Conservation (phyloP, 1,284 basidiomycete species). For the Microbotryum saponariae region DNA sequence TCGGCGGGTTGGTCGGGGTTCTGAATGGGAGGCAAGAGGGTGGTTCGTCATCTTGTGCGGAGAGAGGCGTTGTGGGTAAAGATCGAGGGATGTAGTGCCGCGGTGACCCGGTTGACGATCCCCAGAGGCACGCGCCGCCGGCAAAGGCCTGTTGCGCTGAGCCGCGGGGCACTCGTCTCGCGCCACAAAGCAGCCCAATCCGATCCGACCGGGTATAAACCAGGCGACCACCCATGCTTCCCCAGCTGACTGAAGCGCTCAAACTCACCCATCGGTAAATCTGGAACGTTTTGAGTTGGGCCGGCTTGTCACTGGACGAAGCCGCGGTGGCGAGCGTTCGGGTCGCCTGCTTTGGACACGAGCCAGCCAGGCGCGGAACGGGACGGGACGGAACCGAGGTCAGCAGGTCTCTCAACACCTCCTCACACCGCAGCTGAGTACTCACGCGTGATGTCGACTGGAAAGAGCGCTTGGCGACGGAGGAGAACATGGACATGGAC, state of each 20-base stretch:
- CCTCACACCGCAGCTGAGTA: too few relatives aligned
- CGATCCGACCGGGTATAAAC: background rate
- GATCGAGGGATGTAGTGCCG: too few relatives aligned
- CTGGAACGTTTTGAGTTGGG: slow-evolving; percentile 74
- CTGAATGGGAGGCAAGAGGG: slow-evolving; percentile 43
- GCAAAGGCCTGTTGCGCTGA: background rate
- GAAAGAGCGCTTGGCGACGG: too few relatives aligned
- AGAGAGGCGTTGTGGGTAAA: too few relatives aligned
- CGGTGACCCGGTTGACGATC: background rate
- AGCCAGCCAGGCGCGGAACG: too few relatives aligned
- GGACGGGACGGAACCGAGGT: too few relatives aligned
- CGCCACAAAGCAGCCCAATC: background rate
- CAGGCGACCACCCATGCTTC: background rate
- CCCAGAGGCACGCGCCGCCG: background rate
- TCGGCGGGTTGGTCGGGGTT: slow-evolving; percentile 90
- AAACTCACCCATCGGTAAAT: slow-evolving; percentile 83
- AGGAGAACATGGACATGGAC: too few relatives aligned
- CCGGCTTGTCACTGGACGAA: slow-evolving; percentile 29
- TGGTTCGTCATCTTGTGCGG: too few relatives aligned
- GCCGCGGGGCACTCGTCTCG: background rate
- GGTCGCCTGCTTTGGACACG: background rate
- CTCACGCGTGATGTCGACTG: too few relatives aligned
- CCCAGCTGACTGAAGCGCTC: background rate
- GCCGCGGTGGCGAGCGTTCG: slow-evolving; percentile 23
- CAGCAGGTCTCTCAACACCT: too few relatives aligned